phyloP scores from a whole-genome alignment of 257 asterid genomes.

The Gentiana dahurica region DNA sequence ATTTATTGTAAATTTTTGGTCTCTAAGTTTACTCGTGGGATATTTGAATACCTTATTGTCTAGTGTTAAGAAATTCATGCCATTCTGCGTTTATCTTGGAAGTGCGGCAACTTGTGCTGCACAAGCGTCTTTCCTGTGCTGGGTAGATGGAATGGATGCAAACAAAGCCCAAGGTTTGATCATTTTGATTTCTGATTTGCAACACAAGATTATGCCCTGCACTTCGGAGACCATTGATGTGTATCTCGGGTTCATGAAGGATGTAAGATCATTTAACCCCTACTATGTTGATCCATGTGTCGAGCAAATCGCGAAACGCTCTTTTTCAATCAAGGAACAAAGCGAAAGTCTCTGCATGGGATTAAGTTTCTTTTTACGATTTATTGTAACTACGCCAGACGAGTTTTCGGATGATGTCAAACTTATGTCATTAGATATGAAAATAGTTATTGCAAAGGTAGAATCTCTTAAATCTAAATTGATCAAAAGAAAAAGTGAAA shows the following conservation, averaged over 20 bases:
- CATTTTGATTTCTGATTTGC: background rate
- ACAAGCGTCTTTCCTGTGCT: background rate
- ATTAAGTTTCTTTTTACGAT: background rate
- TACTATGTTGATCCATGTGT: too few relatives aligned
- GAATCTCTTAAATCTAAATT: too few relatives aligned
- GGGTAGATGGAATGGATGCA: background rate
- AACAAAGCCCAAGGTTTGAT: background rate
- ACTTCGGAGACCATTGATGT: background rate
- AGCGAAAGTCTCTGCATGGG: too few relatives aligned
- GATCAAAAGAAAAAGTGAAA: background rate
- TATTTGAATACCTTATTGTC: too few relatives aligned
- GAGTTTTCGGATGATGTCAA: background rate
- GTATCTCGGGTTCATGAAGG: background rate
- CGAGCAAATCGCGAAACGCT: background rate
- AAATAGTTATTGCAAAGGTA: background rate
- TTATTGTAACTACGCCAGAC: background rate
- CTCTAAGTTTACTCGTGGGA: too few relatives aligned
- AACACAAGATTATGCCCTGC: background rate
- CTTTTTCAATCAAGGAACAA: background rate
- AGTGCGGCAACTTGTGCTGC: background rate
- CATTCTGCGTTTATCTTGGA: too few relatives aligned
- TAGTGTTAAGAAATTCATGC: too few relatives aligned
- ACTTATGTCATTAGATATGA: background rate
- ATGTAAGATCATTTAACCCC: too few relatives aligned
- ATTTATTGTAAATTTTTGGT: too few relatives aligned